Conservation (phyloP, 2,329 filamentous ascomycete genomes). For the Sporothrix euskadiensis region DNA sequence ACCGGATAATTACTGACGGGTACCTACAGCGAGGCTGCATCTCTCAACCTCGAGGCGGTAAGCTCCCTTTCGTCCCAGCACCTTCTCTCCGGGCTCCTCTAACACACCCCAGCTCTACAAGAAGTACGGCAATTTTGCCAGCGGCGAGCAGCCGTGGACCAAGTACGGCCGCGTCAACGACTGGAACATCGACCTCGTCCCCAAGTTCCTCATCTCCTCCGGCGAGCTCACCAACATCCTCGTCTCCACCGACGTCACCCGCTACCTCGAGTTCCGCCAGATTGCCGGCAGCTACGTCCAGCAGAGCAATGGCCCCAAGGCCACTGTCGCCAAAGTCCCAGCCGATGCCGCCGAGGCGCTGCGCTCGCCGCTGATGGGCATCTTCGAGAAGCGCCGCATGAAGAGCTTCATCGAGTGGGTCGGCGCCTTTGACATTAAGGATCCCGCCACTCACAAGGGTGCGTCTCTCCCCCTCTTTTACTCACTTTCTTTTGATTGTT, state of each 20-base stretch:
- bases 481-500: neutral
- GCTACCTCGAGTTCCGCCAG: constrained; percentile 90
- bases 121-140: constrained; percentile 81
- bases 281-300: constrained; percentile 96
- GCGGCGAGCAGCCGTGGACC: constrained; percentile 91
- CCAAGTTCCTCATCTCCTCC: constrained; percentile 98
- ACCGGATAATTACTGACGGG: constrained; percentile 30
- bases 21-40: constrained; percentile 77
- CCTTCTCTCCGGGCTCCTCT: neutral
- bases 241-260: constrained; percentile 88
- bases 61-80: constrained; percentile 35
- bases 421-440: constrained; percentile 77
- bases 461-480: constrained; percentile 37
- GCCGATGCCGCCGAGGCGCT: constrained; percentile 89
- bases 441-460: constrained; percentile 90
- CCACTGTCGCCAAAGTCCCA: constrained; percentile 94
- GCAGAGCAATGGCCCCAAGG: constrained; percentile 77
- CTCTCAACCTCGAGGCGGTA: constrained; percentile 93
- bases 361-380: constrained; percentile 89
- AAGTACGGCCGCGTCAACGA: constrained; percentile 95
- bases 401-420: constrained; percentile 97
- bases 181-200: constrained; percentile 99
- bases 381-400: constrained; percentile 96
- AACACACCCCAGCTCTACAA: constrained; percentile 74
- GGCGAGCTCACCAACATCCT: constrained; percentile 98